A percentile compares a stretch with the other conserved stretches of the same genome.
These are phyloP conservation scores for Jaapia argillacea DNA, from an alignment of 768 basidiomycete genomes.

Conservation along the genomic window DNA sequence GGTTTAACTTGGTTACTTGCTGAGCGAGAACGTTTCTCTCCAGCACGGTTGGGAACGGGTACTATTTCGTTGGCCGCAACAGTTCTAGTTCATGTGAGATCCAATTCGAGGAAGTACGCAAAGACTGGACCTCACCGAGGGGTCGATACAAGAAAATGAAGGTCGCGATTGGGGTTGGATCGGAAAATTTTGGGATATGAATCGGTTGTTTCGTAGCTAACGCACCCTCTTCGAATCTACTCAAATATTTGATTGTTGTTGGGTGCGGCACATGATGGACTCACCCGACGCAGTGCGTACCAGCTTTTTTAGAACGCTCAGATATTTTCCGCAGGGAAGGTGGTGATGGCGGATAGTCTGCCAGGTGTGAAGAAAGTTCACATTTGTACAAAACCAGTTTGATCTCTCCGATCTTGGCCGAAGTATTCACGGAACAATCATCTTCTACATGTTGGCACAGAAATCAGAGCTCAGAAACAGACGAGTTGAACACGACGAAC, in stretches of 20 bases:
- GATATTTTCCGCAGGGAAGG: background rate
- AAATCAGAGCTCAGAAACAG: too few relatives aligned
- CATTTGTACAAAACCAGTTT: background rate
- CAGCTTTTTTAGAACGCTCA: background rate
- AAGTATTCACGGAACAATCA: background rate
- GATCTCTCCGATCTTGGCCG: background rate
- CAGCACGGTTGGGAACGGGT: too few relatives aligned
- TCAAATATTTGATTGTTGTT: background rate
- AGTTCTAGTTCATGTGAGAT: background rate
- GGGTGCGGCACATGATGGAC: too few relatives aligned
- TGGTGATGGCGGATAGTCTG: too few relatives aligned
- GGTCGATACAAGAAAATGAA: too few relatives aligned
- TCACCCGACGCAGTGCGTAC: background rate
- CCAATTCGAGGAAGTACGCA: too few relatives aligned
- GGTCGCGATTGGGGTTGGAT: too few relatives aligned
- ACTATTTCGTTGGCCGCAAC: background rate
- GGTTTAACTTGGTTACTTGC: too few relatives aligned
- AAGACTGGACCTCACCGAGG: too few relatives aligned
- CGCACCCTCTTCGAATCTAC: background rate
- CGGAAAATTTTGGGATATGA: too few relatives aligned
- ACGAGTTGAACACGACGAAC: background rate
- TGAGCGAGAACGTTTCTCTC: too few relatives aligned
- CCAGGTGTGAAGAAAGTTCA: background rate
- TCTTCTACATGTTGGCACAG: background rate
- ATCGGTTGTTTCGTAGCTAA: too few relatives aligned